Evolutionary conservation across 805 yeast genomes (phyloP).

Genomic region (Danielozyma ontarioensis): DNA sequence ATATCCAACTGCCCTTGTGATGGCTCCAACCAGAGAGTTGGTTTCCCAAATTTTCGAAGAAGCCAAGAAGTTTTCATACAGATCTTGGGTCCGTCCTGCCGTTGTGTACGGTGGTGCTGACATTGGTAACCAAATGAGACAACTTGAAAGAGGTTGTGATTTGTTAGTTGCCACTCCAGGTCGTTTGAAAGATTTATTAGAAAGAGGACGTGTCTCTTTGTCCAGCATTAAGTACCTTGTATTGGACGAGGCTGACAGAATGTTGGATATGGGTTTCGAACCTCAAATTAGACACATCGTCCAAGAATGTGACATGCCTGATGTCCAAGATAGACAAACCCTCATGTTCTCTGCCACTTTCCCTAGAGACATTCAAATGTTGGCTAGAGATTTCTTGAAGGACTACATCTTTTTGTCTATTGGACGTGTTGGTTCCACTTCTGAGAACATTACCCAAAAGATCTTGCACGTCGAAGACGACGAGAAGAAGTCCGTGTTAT

Average conservation of each 20-base stretch:
- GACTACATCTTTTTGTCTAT: slow-evolving; percentile 94
- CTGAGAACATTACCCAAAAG: slow-evolving; percentile 96
- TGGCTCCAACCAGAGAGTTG: slow-evolving; percentile 99
- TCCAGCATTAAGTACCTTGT: slow-evolving; percentile 89
- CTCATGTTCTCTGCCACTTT: slow-evolving; percentile 98
- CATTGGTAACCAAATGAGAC: slow-evolving; percentile 79
- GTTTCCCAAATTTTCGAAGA: slow-evolving; percentile 96
- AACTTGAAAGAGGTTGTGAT: slow-evolving; percentile 91
- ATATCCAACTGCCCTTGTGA: slow-evolving; percentile 87
- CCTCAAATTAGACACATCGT: slow-evolving; percentile 98
- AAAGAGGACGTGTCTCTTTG: slow-evolving; percentile 90
- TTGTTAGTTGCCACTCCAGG: slow-evolving; percentile 98
- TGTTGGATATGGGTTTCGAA: slow-evolving; percentile 99
- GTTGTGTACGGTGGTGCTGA: slow-evolving; percentile 99
- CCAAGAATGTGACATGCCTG: slow-evolving; percentile 97
- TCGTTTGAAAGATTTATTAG: slow-evolving; percentile 92
- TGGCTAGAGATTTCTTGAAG: slow-evolving; percentile 95
- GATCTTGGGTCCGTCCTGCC: slow-evolving; percentile 97
- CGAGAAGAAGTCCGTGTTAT: slow-evolving; percentile 85
- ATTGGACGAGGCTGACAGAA: slow-evolving; percentile 98
- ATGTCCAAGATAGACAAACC: slow-evolving; percentile 86
- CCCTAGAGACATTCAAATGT: slow-evolving; percentile 95
- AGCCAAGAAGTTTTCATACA: slow-evolving; percentile 90
- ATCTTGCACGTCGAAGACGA: slow-evolving; percentile 89
- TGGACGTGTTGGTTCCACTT: slow-evolving; percentile 98